Evolutionary conservation across 805 yeast genomes (phyloP), one percentile per base, ranked within the genome.

Genomic region (Metschnikowia santaceciliae): DNA sequence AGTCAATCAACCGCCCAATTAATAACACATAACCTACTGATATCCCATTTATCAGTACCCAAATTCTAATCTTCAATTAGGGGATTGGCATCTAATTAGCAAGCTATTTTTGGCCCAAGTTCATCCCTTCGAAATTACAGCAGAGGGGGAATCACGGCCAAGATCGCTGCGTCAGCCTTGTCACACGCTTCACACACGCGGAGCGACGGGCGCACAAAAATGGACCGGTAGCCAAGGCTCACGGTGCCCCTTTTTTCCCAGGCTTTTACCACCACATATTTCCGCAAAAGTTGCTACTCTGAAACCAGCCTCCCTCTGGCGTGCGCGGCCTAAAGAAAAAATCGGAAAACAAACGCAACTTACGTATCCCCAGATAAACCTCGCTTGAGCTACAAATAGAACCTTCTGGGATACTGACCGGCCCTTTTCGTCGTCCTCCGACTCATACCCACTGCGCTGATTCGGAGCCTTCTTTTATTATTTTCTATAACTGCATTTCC

Each of bases 251-350:
- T 26, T 44, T 44, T 44, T 44, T 35, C 30, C 47, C 8, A 11
- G 38, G 15, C 14, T 15, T 22, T 7, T n/a, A 34, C 33, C 17
- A 19, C 19, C 17, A n/a, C 8, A 15, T 15, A 35, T 20, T 35
- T 19, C 41, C 47, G 47, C 47, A 44, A 35, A 35, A 44, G 33
- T 44, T 44, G 41, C 47, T 44, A 40, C 41, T 35, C 23, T 34
- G 33, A 44, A 44, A 34, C 47, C 33, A 44, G 47, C 47, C 40
- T 44, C 40, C 46, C 46, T 35, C 47, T 44, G 47, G 47, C 47
- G 47, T 44, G 47, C 47, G 47, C 47, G 47, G 34, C 35, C 47
- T 36, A 22, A 35, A 44, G 47, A 44, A 44, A 44, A 44, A 44
- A 35, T 15, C 34, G 34, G 47, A 44, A 35, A 44, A 44, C 47